Evolutionary conservation across 1,284 basidiomycete species (phyloP), one percentile per base, ranked within the genome.

Genomic region (Papiliotrema laurentii): DNA sequence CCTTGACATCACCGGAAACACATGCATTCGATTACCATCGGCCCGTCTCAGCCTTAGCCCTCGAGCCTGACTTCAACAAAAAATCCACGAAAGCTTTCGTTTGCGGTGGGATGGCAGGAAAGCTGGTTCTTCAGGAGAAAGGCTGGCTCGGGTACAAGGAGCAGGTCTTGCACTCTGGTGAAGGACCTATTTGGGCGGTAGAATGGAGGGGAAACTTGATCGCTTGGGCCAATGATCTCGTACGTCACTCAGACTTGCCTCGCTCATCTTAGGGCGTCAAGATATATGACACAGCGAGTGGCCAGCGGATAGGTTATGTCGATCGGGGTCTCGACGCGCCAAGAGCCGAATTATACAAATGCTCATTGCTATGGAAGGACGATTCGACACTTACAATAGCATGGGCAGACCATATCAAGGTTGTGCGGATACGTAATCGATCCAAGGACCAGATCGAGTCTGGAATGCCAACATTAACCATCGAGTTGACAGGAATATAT

Each of bases 81-180:
- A 83, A 83, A 44, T 80, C 80, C 27, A 83, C 86, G 5, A 82
- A 91, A n/a, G 83, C 87, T 0, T 87, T 97, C 60, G 87, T 97
- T 4, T 93, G 87, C 50, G 96, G 94, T 36, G 96, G 96, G 4
- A 82, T 97, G 81, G 86, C 89, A 0, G 94, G 96, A 4, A 83
- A 81, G 33, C 77, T 98, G 24, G 78, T 89, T 13, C 68, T 94
- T 56, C 83, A 89, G 57, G 94, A 98, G 75, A 97, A 97, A 71
- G 89, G 92, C 9, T 97, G 94, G 93, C 77, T 97, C 3, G 93
- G 94, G 0, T 89, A 97, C 66, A 93, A 88, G 61, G 92, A 97
- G 71, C 87, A 86, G 0, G 73, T 87, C 5, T 73, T 98, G 21
- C 88, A 96, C 64, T 79, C 81, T 21, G 89, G 87, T 3, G 96